Conservation (phyloP, 1,139 yeast genomes). For the Debaryomycetaceae sp. region DNA sequence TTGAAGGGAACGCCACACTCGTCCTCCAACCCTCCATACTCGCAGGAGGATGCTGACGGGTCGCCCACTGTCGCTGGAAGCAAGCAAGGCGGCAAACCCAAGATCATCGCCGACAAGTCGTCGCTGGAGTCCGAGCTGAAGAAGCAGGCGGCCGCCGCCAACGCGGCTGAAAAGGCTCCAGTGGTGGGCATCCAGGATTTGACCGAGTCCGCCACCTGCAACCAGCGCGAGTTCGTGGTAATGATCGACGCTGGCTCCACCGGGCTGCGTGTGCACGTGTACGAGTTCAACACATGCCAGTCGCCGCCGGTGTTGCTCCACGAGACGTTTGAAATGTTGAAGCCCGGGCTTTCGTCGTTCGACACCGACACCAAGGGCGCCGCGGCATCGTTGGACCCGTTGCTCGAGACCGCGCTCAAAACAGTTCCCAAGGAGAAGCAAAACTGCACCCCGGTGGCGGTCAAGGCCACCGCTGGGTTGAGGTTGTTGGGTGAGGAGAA, state of each 20-base stretch:
- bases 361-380: conserved; percentile 81
- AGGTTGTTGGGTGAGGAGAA: conserved; percentile 78
- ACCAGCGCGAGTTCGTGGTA: conserved; percentile 50
- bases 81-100: conserved; percentile 11
- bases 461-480: conserved; percentile 97
- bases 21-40: conserved; percentile 36
- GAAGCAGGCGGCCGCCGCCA: conserved; percentile 9
- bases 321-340: conserved; percentile 82
- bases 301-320: conserved; percentile 74
- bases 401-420: conserved; percentile 67
- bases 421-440: conserved; percentile 71
- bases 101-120: conserved; percentile 23
- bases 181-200: conserved; percentile 4
- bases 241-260: conserved; percentile 98
- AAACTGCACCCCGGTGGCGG: conserved; percentile 86
- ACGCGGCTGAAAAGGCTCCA: conserved; percentile 6
- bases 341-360: conserved; percentile 88
- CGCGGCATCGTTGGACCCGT: conserved; percentile 79
- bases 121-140: conserved; percentile 11
- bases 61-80: conserved; percentile 8
- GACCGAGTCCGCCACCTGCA: conserved; percentile 16
- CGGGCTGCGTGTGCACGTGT: conserved; percentile 93
- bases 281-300: conserved; percentile 81
- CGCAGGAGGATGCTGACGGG: conserved; percentile 10
- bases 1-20: conserved; percentile 31